Base-by-base conservation (phyloP, 1,284 basidiomycete genomes). In the Tausonia pullulans region DNA sequence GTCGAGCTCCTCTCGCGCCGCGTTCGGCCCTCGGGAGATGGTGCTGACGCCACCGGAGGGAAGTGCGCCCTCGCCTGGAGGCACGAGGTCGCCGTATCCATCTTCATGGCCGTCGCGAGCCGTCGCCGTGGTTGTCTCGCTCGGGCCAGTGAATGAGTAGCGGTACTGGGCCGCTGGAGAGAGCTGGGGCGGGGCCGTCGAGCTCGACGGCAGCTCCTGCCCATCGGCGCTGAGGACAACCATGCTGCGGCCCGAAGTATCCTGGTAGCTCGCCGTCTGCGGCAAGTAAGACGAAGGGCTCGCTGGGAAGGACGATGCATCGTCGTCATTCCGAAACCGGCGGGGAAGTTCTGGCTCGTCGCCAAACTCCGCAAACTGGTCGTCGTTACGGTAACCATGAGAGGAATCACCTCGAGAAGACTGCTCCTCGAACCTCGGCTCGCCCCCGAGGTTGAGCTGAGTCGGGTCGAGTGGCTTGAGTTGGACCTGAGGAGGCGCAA, bases 401-500 rank as follows among this genome's bases (percentile, higher is more conserved):
- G 27, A 27, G 27, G 27, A 27, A 27, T 27, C 27, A 27, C 27
- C 27, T 27, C 27, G 27, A 27, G 27, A 27, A 27, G 27, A 27
- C 27, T 27, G 27, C 27, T 27, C 27, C 27, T 27, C 27, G 27
- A 27, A 27, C 27, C 27, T 27, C 27, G 27, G 27, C 27, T 27
- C 27, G 27, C 27, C 27, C 27, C 27, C 27, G 27, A 27, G 27
- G 27, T 27, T 27, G 27, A 27, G 27, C 27, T 27, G 27, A 27
- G 27, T 27, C 27, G 27, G 27, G 27, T 27, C 27, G 27, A 27
- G 27, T 27, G 63, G 63, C 9, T 54, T 41, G 13, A 64, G 63
- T 27, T 55, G 14, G 57, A 64, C 46, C 8, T 40, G 39, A 3
- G 59, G 54, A n/a, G 70, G 59, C 10, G 66, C 68, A 69, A 87